These are phyloP conservation scores for Gossypium laxum DNA, from an alignment of 441 rosid genomes.

Conservation along the genomic window DNA sequence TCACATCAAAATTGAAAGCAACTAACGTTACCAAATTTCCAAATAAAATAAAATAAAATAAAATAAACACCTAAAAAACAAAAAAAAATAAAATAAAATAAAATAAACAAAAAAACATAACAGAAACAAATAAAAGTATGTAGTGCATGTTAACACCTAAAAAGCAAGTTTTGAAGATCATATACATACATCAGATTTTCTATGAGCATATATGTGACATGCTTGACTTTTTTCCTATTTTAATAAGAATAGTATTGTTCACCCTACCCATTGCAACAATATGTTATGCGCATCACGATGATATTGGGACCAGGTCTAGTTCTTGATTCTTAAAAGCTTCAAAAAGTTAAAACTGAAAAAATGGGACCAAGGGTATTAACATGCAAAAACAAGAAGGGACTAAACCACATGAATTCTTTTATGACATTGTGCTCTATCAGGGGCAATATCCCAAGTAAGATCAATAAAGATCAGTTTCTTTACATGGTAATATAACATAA, in stretches of 20 bases:
- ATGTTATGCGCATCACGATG: background rate
- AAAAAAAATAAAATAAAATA: background rate
- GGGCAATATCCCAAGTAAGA: background rate
- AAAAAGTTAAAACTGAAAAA: background rate
- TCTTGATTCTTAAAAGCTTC: background rate
- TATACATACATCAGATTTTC: background rate
- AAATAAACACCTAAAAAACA: background rate
- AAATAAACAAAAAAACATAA: background rate
- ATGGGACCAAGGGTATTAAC: background rate
- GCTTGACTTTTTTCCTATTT: background rate
- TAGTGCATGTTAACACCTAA: background rate
- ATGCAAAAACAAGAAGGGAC: background rate
- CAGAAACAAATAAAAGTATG: background rate
- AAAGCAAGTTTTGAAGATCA: background rate
- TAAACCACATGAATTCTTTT: background rate
- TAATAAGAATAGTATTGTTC: background rate
- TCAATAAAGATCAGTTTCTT: background rate
- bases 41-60: too few species aligned
- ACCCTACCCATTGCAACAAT: background rate
- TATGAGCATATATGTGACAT: background rate
- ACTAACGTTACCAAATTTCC: constrained; percentile 8
- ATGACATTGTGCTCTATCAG: background rate
- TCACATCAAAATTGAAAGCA: constrained; percentile 5
- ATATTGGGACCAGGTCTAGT: background rate
- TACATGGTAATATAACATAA: background rate